Base-by-base conservation (phyloP, 2,329 filamentous ascomycete genomes). In the Cercospora sp. region DNA sequence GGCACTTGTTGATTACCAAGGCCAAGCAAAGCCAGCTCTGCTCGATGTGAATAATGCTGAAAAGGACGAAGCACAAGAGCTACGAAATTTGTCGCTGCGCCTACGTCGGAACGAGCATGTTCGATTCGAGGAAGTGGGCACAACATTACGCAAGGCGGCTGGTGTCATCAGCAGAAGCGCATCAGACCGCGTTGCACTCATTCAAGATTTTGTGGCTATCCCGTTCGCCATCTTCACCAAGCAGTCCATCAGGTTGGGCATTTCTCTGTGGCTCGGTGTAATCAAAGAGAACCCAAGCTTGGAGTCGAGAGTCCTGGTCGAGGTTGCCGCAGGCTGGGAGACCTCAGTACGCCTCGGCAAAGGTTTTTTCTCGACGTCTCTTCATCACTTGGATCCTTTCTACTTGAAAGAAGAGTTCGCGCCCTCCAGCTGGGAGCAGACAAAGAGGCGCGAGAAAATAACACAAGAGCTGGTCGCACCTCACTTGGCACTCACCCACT, bases 211-310 rank as follows among this genome's bases (percentile, higher is more conserved):
- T 16, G 94, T 99, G 70, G 90, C 88, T 73, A 95, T 99, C 69
- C 96, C 95, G 0, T 99, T 99, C 79, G 87, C 88, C 49, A 88
- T 97, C 58, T 98, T 99, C 78, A 96, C 91, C 5, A 97, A 97
- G 78, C 91, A 97, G 76, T 95, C 94, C 1, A 95, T 99, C 78
- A 97, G 97, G 77, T 88, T 98, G 61, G 96, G 95, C 5, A 91
- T 97, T 40, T 97, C 95, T 3, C 83, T 99, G 6, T 99, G 95
- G 95, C 88, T 97, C 69, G 95, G 95, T 28, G 92, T 98, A 13
- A 96, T 98, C 76, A 95, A 98, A 75, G 95, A 99, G 79, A 98
- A 97, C 75, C 92, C 94, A 2, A 87, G 88, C 66, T 90, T 97
- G 80, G 93, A 97, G 79, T 87, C 94, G 8, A 89, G 93, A 69